A percentile compares a stretch with the other conserved stretches of the same genome.
phyloP scores from a whole-genome alignment of 257 asterid genomes.

The Pogostemon cablin region DNA sequence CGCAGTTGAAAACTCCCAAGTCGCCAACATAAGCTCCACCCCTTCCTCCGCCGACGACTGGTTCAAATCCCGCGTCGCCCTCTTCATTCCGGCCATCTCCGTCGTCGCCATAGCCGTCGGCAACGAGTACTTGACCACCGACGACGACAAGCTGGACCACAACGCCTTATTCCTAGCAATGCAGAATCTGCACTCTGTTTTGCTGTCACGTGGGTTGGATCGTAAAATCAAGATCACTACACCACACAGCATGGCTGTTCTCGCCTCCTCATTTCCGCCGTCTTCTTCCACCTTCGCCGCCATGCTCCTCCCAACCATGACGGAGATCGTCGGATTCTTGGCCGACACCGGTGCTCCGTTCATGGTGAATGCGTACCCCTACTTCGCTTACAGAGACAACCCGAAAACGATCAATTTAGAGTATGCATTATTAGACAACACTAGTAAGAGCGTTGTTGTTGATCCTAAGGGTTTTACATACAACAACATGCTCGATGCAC shows the following conservation, averaged over 20 bases:
- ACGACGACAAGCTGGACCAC: slow-evolving; percentile 44
- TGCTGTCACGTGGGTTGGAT: slow-evolving; percentile 49
- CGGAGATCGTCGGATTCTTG: slow-evolving; percentile 52
- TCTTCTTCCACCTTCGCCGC: slow-evolving; percentile 60
- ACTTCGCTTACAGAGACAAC: slow-evolving; percentile 62
- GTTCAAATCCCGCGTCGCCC: slow-evolving; percentile 52
- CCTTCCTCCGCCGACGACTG: slow-evolving; percentile 50
- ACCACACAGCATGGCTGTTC: slow-evolving; percentile 69
- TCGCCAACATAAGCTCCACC: slow-evolving; percentile 46
- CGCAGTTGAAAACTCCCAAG: slow-evolving; percentile 52
- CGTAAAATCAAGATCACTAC: slow-evolving; percentile 67
- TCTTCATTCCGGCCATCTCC: slow-evolving; percentile 68
- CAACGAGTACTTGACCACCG: slow-evolving; percentile 60
- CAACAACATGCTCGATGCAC: slow-evolving; percentile 65
- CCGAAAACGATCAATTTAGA: slow-evolving; percentile 43
- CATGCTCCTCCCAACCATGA: slow-evolving; percentile 56
- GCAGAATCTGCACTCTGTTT: slow-evolving; percentile 51
- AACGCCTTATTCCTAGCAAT: slow-evolving; percentile 57
- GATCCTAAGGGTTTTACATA: slow-evolving; percentile 57
- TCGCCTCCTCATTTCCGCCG: slow-evolving; percentile 72
- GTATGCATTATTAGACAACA: slow-evolving; percentile 52
- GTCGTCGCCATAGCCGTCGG: slow-evolving; percentile 57
- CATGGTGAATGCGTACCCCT: slow-evolving; percentile 73
- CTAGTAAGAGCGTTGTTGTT: slow-evolving; percentile 35
- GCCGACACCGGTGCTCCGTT: slow-evolving; percentile 58